phyloP scores from a whole-genome alignment of 2,329 filamentous ascomycete species.

The Venturia effusa region DNA sequence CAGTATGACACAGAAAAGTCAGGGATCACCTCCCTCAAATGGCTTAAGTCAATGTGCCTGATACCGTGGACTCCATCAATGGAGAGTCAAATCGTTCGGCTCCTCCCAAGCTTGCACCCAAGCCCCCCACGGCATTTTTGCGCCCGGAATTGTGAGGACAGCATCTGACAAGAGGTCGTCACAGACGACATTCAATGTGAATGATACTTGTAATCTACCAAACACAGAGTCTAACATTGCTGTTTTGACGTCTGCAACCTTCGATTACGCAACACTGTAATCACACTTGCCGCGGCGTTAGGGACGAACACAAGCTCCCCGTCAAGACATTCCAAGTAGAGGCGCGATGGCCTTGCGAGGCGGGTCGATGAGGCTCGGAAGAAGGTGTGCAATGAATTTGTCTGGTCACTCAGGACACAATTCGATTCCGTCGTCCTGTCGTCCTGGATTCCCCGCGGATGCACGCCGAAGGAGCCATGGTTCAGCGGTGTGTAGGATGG shows the following conservation, averaged over 20 bases:
- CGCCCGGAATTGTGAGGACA: slow-evolving; percentile 66
- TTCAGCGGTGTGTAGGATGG: slow-evolving; percentile 64
- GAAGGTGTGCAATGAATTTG: slow-evolving; percentile 61
- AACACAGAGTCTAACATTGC: slow-evolving; percentile 62
- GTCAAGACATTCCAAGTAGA: slow-evolving; percentile 53
- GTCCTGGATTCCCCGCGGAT: slow-evolving; percentile 52
- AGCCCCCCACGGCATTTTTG: slow-evolving; percentile 66
- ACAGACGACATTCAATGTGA: slow-evolving; percentile 45
- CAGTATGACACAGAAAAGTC: slow-evolving; percentile 85
- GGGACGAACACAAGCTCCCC: slow-evolving; percentile 65
- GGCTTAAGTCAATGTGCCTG: slow-evolving; percentile 64
- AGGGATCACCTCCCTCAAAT: slow-evolving; percentile 51
- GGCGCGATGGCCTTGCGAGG: slow-evolving; percentile 53
- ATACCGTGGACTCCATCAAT: slow-evolving; percentile 80
- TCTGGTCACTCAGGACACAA: slow-evolving; percentile 60
- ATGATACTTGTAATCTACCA: neutral
- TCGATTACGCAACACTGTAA: slow-evolving; percentile 64
- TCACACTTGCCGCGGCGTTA: slow-evolving; percentile 71
- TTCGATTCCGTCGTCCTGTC: slow-evolving; percentile 55
- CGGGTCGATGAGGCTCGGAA: slow-evolving; percentile 51
- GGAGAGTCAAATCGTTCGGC: slow-evolving; percentile 56
- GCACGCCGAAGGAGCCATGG: slow-evolving; percentile 75
- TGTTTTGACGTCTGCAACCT: slow-evolving; percentile 53
- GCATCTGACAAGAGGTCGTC: slow-evolving; percentile 44
- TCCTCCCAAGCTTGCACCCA: slow-evolving; percentile 55